Conservation (phyloP, 768 basidiomycete genomes). For the Postia placenta region DNA sequence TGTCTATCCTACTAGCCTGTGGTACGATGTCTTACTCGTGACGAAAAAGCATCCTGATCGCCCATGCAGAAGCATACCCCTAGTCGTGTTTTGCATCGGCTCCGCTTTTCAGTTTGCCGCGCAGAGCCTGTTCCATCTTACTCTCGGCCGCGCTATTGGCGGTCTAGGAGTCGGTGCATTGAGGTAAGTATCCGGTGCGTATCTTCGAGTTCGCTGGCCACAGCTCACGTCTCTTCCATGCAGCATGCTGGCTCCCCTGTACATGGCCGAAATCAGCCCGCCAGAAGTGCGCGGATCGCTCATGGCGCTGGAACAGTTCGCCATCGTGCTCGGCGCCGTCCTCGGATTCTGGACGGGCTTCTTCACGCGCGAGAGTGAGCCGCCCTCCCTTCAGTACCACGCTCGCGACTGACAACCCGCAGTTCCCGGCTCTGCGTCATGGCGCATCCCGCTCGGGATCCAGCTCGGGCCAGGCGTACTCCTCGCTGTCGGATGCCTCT, state of each 20-base stretch:
- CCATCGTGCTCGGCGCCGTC: constrained; percentile 78
- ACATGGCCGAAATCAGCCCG: constrained; percentile 81
- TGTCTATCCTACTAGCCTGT: constrained; percentile 64
- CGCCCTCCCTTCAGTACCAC: not conserved
- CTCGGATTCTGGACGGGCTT: constrained; percentile 83
- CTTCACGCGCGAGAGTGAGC: constrained; percentile 56
- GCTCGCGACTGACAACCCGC: not conserved
- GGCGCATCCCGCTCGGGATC: constrained; percentile 71
- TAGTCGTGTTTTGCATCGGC: constrained; percentile 68
- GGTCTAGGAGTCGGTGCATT: constrained; percentile 70
- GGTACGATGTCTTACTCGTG: constrained; percentile 32
- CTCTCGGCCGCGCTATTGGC: constrained; percentile 67
- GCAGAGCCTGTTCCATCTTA: constrained; percentile 46
- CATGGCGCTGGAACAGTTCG: constrained; percentile 73
- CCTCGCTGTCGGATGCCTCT: constrained; percentile 53
- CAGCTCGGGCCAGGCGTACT: constrained; percentile 67
- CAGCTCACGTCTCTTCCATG: not conserved
- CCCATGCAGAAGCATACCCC: not conserved
- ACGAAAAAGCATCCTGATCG: constrained; percentile 1
- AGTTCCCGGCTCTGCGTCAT: constrained; percentile 63
- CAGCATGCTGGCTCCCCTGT: constrained; percentile 76
- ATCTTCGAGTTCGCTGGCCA: not conserved
- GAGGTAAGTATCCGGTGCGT: constrained; percentile 28
- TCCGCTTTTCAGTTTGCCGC: constrained; percentile 65
- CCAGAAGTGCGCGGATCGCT: constrained; percentile 77